A percentile compares a stretch with the other conserved stretches of the same genome.
Evolutionary conservation across 2,329 filamentous ascomycete species (phyloP).

Genomic region (Colletotrichum somersetense): DNA sequence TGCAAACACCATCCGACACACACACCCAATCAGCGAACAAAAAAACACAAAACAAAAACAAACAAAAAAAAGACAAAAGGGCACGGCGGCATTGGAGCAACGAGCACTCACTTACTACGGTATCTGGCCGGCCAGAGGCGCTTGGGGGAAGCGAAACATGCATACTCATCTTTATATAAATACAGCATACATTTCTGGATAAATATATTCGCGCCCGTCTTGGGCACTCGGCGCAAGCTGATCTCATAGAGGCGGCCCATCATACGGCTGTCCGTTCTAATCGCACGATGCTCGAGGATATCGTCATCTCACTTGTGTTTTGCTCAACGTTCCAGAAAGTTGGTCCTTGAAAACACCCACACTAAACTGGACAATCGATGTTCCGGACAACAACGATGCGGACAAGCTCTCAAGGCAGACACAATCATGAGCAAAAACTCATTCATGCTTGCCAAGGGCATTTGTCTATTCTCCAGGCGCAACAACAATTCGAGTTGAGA

Average conservation of each 20-base stretch:
- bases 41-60: not conserved
- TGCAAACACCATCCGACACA: not conserved
- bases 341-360: not conserved
- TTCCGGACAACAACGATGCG: not conserved
- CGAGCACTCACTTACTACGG: conserved; percentile 31
- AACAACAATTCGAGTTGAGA: not conserved
- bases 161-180: conserved; percentile 30
- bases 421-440: not conserved
- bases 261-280: not conserved
- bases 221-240: conserved; percentile 33
- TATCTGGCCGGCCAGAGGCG: conserved; percentile 39
- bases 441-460: not conserved
- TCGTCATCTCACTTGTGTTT: not conserved
- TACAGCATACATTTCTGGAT: conserved; percentile 39
- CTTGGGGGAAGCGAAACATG: conserved; percentile 29
- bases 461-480: too few relatives aligned
- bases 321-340: not conserved
- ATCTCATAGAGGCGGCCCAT: conserved; percentile 14
- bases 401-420: not conserved
- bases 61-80: not conserved
- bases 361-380: too few relatives aligned
- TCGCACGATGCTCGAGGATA: not conserved
- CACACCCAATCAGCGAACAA: not conserved
- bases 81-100: conserved; percentile 25
- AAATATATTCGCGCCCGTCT: conserved; percentile 20